These are phyloP conservation scores for Phialophora macrospora DNA, from an alignment of 2,329 filamentous ascomycete genomes.

Conservation along the genomic window DNA sequence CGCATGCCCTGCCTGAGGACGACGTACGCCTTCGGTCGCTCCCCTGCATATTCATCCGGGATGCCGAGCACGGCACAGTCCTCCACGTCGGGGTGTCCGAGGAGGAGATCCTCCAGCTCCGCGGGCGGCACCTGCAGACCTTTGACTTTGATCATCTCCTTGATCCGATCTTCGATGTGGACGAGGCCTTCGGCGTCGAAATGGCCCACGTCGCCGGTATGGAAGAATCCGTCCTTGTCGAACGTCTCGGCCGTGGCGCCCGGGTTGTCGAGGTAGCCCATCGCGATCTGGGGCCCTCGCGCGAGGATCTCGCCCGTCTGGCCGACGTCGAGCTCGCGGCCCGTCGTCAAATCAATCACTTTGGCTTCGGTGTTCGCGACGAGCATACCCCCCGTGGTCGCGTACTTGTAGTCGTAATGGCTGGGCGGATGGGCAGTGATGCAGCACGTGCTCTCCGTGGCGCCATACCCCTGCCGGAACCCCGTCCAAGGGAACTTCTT, in stretches of 20 bases:
- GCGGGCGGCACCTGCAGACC: constrained; percentile 66
- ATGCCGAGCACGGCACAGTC: constrained; percentile 74
- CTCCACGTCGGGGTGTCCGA: constrained; percentile 61
- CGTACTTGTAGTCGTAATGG: constrained; percentile 63
- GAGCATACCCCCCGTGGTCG: constrained; percentile 52
- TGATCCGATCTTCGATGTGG: constrained; percentile 42
- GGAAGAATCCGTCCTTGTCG: constrained; percentile 61
- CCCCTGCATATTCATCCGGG: constrained; percentile 65
- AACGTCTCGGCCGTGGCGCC: constrained; percentile 73
- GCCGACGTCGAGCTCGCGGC: constrained; percentile 52
- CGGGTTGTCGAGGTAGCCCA: constrained; percentile 76
- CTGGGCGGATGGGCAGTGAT: constrained; percentile 65
- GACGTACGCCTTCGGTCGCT: constrained; percentile 67
- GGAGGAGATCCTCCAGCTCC: constrained; percentile 62
- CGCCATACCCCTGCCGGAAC: constrained; percentile 71
- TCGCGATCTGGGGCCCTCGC: constrained; percentile 79
- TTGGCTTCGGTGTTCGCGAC: constrained; percentile 64
- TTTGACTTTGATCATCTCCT: constrained; percentile 68
- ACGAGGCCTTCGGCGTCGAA: constrained; percentile 63
- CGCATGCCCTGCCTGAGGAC: constrained; percentile 83
- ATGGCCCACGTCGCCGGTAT: constrained; percentile 70
- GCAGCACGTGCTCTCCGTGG: constrained; percentile 68
- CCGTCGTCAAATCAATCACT: constrained; percentile 58
- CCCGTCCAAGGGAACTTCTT: constrained; percentile 64
- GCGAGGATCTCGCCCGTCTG: constrained; percentile 68